These are phyloP conservation scores for Lathyrus sativus DNA, from an alignment of 306 rosid genomes.

Conservation along the genomic window DNA sequence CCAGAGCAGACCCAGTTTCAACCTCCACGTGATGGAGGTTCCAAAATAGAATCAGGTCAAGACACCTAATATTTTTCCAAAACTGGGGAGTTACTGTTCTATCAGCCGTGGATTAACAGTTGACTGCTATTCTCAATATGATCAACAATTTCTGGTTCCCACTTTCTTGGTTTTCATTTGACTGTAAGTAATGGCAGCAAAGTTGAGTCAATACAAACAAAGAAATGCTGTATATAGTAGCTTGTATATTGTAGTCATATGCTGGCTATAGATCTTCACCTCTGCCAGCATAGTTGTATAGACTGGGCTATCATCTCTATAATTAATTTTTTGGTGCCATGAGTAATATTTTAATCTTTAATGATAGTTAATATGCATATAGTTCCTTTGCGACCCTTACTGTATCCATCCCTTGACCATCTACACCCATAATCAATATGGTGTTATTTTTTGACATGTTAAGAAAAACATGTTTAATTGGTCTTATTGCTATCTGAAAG, in stretches of 20 bases:
- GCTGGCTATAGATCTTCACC: conserved; percentile 25
- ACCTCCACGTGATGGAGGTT: conserved; percentile 38
- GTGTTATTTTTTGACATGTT: neutral
- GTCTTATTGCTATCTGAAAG: neutral
- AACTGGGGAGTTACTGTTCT: neutral
- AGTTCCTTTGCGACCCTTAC: neutral
- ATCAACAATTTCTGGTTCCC: conserved; percentile 32
- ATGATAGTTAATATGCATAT: conserved; percentile 14
- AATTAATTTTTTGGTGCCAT: conserved; percentile 24
- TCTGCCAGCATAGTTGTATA: conserved; percentile 31
- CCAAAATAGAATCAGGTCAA: conserved; percentile 43
- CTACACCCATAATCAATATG: conserved; percentile 6
- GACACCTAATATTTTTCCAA: conserved; percentile 29
- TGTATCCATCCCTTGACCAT: conserved; percentile 3
- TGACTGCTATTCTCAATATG: conserved; percentile 28
- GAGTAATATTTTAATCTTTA: conserved; percentile 14
- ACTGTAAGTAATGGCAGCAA: conserved; percentile 14
- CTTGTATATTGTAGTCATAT: conserved; percentile 26
- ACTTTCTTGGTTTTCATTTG: conserved; percentile 16
- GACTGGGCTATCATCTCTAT: conserved; percentile 15
- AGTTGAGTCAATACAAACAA: conserved; percentile 32
- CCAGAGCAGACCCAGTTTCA: conserved; percentile 50
- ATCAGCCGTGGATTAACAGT: conserved; percentile 29
- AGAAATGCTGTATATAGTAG: conserved; percentile 41
- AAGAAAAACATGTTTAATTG: neutral